Base-by-base conservation (phyloP, 2,329 filamentous ascomycete species). In the Nemania abortiva region DNA sequence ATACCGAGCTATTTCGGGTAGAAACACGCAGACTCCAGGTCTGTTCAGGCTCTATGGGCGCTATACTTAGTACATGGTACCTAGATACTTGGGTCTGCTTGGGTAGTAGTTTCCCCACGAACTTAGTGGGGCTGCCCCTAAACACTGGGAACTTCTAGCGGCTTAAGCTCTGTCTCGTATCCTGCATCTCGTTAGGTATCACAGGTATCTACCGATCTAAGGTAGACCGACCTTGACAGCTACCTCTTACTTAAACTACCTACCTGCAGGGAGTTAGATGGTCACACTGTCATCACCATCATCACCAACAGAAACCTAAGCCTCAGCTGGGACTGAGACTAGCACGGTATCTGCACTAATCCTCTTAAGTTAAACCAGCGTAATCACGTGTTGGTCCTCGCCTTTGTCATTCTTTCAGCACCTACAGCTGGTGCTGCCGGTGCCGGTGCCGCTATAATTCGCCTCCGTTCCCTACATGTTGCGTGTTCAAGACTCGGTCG, bases 281-380 rank as follows among this genome's bases (percentile, higher is more conserved):
- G 53, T 47, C 39, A 37, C 22, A 65, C 57, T 31, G 42, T 56
- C 63, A 56, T 59, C 59, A 56, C 55, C 59, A 20, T 18, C 49
- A 24, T 22, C 18, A 20, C n/a, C 22, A 50, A 18, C 27, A 55
- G 2, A 22, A 39, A 50, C 22, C 20, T 10, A 15, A 61, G 45
- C 6, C 55, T 64, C 47, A 68, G 65, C 57, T 55, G 53, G 57
- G 47, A 63, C 60, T 62, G 49, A 49, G 65, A 47, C 60, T 59
- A 45, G 42, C 34, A 54, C 42, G 27, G 29, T 55, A 57, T 20
- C 55, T 56, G 7, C 59, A 47, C 27, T 20, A 39, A 29, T 24
- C 18, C 27, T 29, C 54, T 47, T 6, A 20, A 34, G 15, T 20
- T 56, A 15, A 54, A 22, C 59, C 9, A 29, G n/a, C 18, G 39